Percentiles rank a stretch among this genome's conserved stretches.
Evolutionary conservation across 2,329 filamentous ascomycete species (phyloP).

Genomic region (Curvularia sp.): DNA sequence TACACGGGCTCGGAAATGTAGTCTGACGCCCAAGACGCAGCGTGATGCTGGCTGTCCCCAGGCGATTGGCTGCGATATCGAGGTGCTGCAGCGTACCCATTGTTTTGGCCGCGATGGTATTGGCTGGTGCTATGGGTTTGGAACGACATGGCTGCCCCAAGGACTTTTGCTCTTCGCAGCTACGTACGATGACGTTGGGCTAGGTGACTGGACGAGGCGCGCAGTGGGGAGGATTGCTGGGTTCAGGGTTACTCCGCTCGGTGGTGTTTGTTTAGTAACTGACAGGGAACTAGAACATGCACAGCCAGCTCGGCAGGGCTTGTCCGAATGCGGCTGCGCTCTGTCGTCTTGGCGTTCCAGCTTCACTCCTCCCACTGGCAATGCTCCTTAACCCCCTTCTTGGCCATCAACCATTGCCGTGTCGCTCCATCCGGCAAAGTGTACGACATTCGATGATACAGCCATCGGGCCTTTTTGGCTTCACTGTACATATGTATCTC

Average conservation of each 20-base stretch:
- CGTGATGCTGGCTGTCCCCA: conserved; percentile 2
- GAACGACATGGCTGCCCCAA: conserved; percentile 8
- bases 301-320: conserved; percentile 21
- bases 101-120: conserved; percentile 7
- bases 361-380: background rate
- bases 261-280: conserved; percentile 8
- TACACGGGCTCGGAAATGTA: conserved; percentile 12
- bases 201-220: conserved; percentile 4
- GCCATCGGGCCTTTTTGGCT: background rate
- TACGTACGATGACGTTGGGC: conserved; percentile 4
- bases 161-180: background rate
- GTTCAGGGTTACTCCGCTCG: conserved; percentile 6
- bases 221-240: conserved; percentile 3
- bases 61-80: conserved; percentile 2
- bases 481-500: no score
- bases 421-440: background rate
- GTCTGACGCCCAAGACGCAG: conserved; percentile 10
- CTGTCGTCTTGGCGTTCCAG: conserved; percentile 1
- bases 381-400: background rate
- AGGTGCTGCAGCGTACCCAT: background rate
- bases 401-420: background rate
- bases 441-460: background rate
- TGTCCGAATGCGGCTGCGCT: conserved; percentile 9
- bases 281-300: conserved; percentile 7
- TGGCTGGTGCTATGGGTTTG: conserved; percentile 4